Percentiles rank a stretch among this genome's conserved stretches.
phyloP scores from a whole-genome alignment of 371 early-diverging fungal genomes.

The Haplosporangium sp. region DNA sequence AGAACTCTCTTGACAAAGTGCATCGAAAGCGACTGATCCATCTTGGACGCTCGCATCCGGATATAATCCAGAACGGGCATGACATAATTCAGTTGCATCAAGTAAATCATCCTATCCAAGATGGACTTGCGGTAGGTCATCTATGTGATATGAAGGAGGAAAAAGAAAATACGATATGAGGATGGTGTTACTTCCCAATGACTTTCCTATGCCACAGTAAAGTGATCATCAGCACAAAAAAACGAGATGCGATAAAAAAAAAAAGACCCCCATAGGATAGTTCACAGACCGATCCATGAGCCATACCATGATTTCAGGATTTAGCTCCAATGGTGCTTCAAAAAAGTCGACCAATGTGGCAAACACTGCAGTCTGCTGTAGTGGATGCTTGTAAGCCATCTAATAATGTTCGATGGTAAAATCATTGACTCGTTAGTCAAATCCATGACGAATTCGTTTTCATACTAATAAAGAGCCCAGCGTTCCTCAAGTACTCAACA shows the following conservation, averaged over 20 bases:
- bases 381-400: conserved; percentile 72
- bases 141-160: conserved; percentile 47
- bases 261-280: background rate
- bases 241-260: background rate
- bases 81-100: conserved; percentile 71
- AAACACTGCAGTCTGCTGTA: conserved; percentile 73
- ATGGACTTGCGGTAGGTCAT: conserved; percentile 71
- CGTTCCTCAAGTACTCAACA: background rate
- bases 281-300: conserved; percentile 1
- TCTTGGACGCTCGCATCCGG: conserved; percentile 56
- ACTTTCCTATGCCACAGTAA: background rate
- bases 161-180: background rate
- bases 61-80: conserved; percentile 70
- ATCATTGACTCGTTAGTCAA: background rate
- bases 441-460: background rate
- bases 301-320: conserved; percentile 67
- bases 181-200: too few relatives aligned
- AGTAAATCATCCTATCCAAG: conserved; percentile 71
- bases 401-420: conserved; percentile 3
- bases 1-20: conserved; percentile 66
- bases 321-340: conserved; percentile 60
- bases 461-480: background rate
- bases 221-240: background rate
- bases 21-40: conserved; percentile 69
- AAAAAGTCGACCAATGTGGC: conserved; percentile 63